Evolutionary conservation across 2,329 filamentous ascomycete genomes (phyloP).

Genomic region (Triangularia setosa): DNA sequence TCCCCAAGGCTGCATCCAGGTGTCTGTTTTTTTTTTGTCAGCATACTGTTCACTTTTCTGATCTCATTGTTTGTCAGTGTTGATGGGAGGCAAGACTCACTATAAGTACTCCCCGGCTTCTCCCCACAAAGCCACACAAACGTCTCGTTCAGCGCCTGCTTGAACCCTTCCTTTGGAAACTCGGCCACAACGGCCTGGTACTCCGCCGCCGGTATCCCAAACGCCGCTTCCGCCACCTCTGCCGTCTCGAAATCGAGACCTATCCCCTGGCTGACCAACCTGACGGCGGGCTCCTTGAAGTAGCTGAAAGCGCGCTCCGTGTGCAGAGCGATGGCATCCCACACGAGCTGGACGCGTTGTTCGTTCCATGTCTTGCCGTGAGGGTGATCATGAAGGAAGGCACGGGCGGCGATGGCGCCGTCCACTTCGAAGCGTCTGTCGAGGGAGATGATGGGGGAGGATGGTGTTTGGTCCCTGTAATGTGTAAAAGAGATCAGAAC

Average conservation of each 20-base stretch:
- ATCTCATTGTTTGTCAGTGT: not conserved
- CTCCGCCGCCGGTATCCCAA: constrained; percentile 32
- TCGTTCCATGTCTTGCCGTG: constrained; percentile 36
- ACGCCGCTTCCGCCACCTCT: constrained; percentile 26
- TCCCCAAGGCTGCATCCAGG: constrained; percentile 17
- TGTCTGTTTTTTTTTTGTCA: constrained; percentile 8
- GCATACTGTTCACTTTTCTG: not conserved
- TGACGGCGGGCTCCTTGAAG: constrained; percentile 42
- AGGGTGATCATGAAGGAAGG: constrained; percentile 32
- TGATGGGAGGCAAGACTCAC: constrained; percentile 20
- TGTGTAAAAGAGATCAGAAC: not conserved
- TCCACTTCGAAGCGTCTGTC: constrained; percentile 51
- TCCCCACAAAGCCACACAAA: constrained; percentile 37
- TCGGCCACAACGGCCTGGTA: constrained; percentile 32
- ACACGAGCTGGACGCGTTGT: constrained; percentile 42
- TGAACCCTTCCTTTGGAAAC: constrained; percentile 35
- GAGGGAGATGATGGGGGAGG: constrained; percentile 33
- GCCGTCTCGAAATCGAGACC: constrained; percentile 34
- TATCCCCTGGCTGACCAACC: constrained; percentile 33
- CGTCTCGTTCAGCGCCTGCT: constrained; percentile 33
- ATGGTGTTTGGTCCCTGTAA: constrained; percentile 28
- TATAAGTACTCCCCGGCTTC: constrained; percentile 38
- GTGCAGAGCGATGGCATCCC: constrained; percentile 48
- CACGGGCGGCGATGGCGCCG: constrained; percentile 41
- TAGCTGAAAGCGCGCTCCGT: constrained; percentile 34